phyloP scores from a whole-genome alignment of 2,329 filamentous ascomycete species.

The Hymenoscyphus fraxineus region DNA sequence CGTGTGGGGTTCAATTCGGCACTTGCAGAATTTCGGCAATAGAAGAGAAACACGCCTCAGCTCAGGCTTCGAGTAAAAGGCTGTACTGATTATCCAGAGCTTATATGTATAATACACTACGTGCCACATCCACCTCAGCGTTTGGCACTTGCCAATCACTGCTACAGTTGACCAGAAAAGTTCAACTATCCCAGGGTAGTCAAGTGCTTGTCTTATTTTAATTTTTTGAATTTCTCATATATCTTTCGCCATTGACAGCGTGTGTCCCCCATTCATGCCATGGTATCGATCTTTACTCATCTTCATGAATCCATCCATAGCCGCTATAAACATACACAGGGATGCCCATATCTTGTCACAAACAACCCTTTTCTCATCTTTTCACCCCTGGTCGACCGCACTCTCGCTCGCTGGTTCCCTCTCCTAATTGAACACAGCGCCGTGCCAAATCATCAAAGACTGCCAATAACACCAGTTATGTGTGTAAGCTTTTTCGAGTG shows the following conservation, averaged over 20 bases:
- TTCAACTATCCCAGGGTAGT: not conserved
- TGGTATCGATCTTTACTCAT: constrained; percentile 18
- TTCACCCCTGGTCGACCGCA: no score
- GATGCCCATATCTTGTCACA: constrained; percentile 13
- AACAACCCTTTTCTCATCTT: constrained; percentile 10
- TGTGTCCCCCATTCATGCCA: constrained; percentile 11
- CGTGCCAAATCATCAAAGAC: constrained; percentile 11
- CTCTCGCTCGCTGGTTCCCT: not conserved
- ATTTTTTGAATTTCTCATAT: constrained; percentile 16
- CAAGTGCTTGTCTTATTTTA: not conserved
- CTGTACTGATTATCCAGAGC: not conserved
- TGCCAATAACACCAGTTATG: constrained; percentile 9
- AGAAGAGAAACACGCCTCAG: not conserved
- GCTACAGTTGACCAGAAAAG: not conserved
- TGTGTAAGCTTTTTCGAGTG: constrained; percentile 5
- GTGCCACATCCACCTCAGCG: not conserved
- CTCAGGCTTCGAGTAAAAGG: not conserved
- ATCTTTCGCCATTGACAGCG: constrained; percentile 16
- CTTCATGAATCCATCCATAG: constrained; percentile 17
- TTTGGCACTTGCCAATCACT: not conserved
- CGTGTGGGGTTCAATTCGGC: constrained; percentile 10
- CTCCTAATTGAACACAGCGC: constrained; percentile 2
- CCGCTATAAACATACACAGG: constrained; percentile 22
- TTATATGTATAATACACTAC: not conserved
- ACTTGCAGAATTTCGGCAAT: constrained; percentile 9